A percentile compares a stretch with the other conserved stretches of the same genome.
phyloP scores from a whole-genome alignment of 768 basidiomycete genomes.

The Boletus reticulatus region DNA sequence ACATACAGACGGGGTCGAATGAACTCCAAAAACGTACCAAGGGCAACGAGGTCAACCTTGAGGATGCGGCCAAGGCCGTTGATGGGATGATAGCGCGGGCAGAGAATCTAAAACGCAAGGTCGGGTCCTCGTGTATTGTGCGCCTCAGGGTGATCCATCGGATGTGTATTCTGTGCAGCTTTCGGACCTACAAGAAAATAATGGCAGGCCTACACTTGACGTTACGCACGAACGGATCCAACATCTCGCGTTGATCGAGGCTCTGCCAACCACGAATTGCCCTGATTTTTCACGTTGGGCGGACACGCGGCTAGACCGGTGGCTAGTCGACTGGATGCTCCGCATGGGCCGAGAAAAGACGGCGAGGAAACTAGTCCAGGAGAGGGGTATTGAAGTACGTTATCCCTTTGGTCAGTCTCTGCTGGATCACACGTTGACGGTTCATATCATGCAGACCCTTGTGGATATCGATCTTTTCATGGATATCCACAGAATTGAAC shows the following conservation, averaged over 20 bases:
- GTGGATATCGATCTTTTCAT: slow-evolving; percentile 92
- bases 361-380: slow-evolving; percentile 71
- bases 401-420: slow-evolving; percentile 17
- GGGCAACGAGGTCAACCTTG: slow-evolving; percentile 37
- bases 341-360: slow-evolving; percentile 75
- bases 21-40: slow-evolving; percentile 56
- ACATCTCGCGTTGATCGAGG: slow-evolving; percentile 66
- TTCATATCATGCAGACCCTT: slow-evolving; percentile 51
- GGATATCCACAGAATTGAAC: slow-evolving; percentile 85
- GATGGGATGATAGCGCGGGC: slow-evolving; percentile 77
- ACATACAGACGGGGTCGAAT: slow-evolving; percentile 51
- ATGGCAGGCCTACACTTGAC: slow-evolving; percentile 57
- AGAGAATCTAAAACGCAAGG: slow-evolving; percentile 87
- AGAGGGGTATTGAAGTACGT: slow-evolving; percentile 77
- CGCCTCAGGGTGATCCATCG: slow-evolving; percentile 12
- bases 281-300: slow-evolving; percentile 75
- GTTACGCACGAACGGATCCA: slow-evolving; percentile 74
- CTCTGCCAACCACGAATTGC: slow-evolving; percentile 46
- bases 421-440: slow-evolving; percentile 17
- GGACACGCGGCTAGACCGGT: slow-evolving; percentile 77
- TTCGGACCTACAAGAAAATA: slow-evolving; percentile 45
- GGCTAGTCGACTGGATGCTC: slow-evolving; percentile 92
- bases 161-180: slow-evolving; percentile 36
- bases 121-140: slow-evolving; percentile 32
- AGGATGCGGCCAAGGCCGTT: slow-evolving; percentile 57